Percentiles rank a stretch among this genome's conserved stretches.
phyloP scores from a whole-genome alignment of 306 rosid genomes.

The Cyclanthera cordifolia region DNA sequence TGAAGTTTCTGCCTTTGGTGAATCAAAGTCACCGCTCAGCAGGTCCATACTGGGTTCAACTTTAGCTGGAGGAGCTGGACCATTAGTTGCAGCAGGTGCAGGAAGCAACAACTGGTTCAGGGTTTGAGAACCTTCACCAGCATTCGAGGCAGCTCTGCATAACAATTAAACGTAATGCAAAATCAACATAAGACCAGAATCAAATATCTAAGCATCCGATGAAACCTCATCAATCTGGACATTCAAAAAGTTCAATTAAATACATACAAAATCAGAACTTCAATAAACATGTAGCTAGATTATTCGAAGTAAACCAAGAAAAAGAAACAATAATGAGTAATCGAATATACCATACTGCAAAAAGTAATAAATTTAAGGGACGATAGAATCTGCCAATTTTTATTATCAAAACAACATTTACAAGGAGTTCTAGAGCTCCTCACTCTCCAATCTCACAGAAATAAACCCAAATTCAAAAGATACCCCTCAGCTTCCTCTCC shows the following conservation, averaged over 20 bases:
- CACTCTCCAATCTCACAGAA: no score
- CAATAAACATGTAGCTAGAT: neutral
- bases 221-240: no score
- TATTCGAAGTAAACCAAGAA: neutral
- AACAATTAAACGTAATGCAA: conserved; percentile 6
- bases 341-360: neutral
- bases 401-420: no score
- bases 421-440: no score
- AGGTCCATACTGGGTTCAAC: conserved; percentile 69
- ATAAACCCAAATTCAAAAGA: no score
- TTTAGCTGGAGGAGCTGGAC: conserved; percentile 27
- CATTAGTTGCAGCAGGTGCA: conserved; percentile 52
- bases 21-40: conserved; percentile 81
- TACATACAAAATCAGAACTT: neutral
- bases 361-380: neutral
- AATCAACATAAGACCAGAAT: neutral
- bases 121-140: conserved; percentile 50
- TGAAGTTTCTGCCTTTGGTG: conserved; percentile 64
- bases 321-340: neutral
- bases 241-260: neutral
- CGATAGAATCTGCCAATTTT: no score
- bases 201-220: neutral
- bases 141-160: conserved; percentile 48
- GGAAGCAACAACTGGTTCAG: conserved; percentile 65
- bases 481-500: no score